These are phyloP conservation scores for Escovopsis sp. DNA, from an alignment of 2,329 filamentous ascomycete species.

Conservation along the genomic window DNA sequence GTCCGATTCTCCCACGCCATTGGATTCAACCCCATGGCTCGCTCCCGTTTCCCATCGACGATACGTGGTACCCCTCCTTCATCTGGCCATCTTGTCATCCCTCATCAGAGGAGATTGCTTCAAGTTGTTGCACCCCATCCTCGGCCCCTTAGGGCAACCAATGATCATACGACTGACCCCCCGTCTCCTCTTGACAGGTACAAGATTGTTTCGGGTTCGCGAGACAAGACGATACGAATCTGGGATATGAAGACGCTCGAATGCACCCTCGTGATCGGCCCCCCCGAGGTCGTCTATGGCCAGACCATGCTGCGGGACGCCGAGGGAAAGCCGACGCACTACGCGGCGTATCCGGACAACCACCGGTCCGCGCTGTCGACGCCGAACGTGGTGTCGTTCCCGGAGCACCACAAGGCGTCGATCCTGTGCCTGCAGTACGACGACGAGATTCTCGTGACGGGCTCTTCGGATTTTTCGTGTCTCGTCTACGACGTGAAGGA, in stretches of 20 bases:
- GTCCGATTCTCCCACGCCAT: too few species aligned
- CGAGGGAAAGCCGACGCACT: conserved; percentile 36
- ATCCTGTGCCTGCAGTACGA: conserved; percentile 95
- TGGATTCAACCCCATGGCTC: too few species aligned
- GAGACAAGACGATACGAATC: conserved; percentile 86
- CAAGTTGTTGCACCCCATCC: too few species aligned
- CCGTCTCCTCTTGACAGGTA: conserved; percentile 31
- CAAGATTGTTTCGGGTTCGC: conserved; percentile 93
- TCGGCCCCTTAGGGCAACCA: too few species aligned
- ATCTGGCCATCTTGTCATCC: too few species aligned
- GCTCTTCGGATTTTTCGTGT: conserved; percentile 81
- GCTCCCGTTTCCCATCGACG: too few species aligned
- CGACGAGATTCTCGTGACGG: conserved; percentile 80
- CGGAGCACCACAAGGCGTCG: conserved; percentile 69
- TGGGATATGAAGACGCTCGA: conserved; percentile 88
- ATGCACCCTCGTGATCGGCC: conserved; percentile 76
- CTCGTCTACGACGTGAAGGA: conserved; percentile 78
- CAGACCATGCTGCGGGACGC: conserved; percentile 34
- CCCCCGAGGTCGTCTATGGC: conserved; percentile 46
- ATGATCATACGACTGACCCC: not conserved
- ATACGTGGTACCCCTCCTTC: too few species aligned
- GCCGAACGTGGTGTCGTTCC: conserved; percentile 41
- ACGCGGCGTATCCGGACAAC: conserved; percentile 37
- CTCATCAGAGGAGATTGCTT: too few species aligned
- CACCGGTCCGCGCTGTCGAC: conserved; percentile 29